phyloP scores from a whole-genome alignment of 257 asterid species.

The Solanum chiquidenum region DNA sequence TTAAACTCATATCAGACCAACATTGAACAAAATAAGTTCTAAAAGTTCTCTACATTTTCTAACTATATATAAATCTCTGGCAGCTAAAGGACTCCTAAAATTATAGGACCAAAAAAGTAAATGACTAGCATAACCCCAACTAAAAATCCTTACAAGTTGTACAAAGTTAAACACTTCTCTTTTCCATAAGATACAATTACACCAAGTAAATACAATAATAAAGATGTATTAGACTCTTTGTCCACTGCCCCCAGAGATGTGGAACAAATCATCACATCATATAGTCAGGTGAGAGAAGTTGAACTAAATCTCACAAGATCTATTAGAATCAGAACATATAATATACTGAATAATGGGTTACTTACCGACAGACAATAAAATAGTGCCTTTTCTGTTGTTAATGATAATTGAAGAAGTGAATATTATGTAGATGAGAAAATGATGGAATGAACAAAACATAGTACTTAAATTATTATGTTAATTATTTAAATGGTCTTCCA shows the following conservation, averaged over 20 bases:
- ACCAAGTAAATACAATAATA: background rate
- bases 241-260: background rate
- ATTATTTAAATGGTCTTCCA: background rate
- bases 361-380: background rate
- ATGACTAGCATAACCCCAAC: background rate
- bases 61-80: background rate
- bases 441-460: background rate
- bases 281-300: background rate
- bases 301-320: background rate
- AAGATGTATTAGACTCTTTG: background rate
- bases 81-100: background rate
- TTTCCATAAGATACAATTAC: background rate
- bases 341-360: background rate
- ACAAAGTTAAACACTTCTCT: background rate
- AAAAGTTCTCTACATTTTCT: background rate
- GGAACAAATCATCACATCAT: background rate
- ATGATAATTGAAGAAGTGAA: background rate
- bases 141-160: background rate
- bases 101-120: background rate
- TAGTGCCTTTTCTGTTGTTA: background rate
- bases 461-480: background rate
- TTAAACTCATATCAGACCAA: background rate
- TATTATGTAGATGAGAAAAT: background rate
- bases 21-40: background rate
- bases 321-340: background rate